Base-by-base conservation (phyloP, 2,329 filamentous ascomycete genomes). In the Venturia aucupariae region DNA sequence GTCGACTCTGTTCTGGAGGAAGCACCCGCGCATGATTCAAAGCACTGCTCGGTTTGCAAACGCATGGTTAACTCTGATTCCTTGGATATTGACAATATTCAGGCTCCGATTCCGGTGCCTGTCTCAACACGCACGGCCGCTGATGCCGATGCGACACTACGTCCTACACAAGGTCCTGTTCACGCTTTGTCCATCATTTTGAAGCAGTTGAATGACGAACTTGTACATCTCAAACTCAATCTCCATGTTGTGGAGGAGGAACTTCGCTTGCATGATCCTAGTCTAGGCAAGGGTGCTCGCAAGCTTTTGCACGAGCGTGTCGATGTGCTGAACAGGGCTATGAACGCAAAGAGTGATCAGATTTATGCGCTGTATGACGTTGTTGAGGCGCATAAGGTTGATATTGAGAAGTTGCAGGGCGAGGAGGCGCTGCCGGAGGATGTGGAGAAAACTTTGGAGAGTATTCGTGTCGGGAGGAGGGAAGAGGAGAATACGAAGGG, bases 301-400 rank as follows among this genome's bases (percentile, higher is more conserved):
- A 82, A 86, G 66, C 76, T 77, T 4, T 74, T 92, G 63, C 82
- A 84, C 35, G 79, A 78, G 35, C 82, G 82, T 64, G 87, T 93
- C 42, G 81, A 86, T 66, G 78, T 78, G 27, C 71, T 91, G 24
- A 77, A 88, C 51, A 81, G 81, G 66, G 81, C 83, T 62, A 83
- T 91, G 30, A 88, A 92, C 70, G 81, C 83, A 70, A 91, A 92
- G 75, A 85, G 86, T 32, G 87, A 90, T 67, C 89, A 92, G 74
- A 86, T 96, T 51, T 95, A 96, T 75, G 83, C 85, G 51, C 79
- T 96, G 17, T 90, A 92, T 69, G 91, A 96, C 73, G 90, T 94
- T 0, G 80, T 94, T 0, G 90, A 93, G 74, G 90, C 88, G 6
- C 89, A 92, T 73, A 90, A 89, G 76, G 1, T 68, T 75, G 60